Evolutionary conservation across 495 filamentous ascomycete genomes (phyloP).

Genomic region (Bryoglossum gracile): DNA sequence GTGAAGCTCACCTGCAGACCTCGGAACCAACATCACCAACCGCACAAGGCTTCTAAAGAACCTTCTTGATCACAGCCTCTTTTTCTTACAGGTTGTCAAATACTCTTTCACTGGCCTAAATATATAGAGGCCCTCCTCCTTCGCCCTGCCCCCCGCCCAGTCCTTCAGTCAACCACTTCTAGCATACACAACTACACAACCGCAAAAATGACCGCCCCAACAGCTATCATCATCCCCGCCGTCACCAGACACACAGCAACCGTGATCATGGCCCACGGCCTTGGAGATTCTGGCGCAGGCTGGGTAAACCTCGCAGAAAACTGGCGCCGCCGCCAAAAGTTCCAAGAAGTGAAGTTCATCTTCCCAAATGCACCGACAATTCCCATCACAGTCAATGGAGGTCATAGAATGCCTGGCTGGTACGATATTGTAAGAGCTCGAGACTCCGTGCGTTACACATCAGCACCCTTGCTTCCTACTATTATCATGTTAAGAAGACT

Average conservation of each 20-base stretch:
- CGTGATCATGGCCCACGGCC: slow-evolving; percentile 86
- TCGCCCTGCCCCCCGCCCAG: too few species aligned
- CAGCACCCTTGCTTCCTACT: too few species aligned
- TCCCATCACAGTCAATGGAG: slow-evolving; percentile 76
- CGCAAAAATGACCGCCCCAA: slow-evolving; percentile 15
- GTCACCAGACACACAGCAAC: slow-evolving; percentile 86
- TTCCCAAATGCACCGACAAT: slow-evolving; percentile 90
- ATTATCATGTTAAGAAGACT: too few species aligned
- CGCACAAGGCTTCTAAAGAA: too few species aligned
- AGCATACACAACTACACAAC: neutral
- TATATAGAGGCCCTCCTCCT: too few species aligned
- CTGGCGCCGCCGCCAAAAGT: slow-evolving; percentile 75
- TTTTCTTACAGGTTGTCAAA: too few species aligned
- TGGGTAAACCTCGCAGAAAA: slow-evolving; percentile 81
- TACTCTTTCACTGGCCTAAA: too few species aligned
- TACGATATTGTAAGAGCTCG: slow-evolving; percentile 70
- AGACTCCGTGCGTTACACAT: slow-evolving; percentile 18
- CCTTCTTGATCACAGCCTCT: too few species aligned
- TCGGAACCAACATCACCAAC: neutral
- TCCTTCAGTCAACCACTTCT: too few species aligned
- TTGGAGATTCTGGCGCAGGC: slow-evolving; percentile 75
- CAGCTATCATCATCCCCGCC: slow-evolving; percentile 74
- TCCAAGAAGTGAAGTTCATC: slow-evolving; percentile 86
- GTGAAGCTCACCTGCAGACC: too few species aligned
- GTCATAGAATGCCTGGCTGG: slow-evolving; percentile 86